A percentile compares a stretch with the other conserved stretches of the same genome.
These are phyloP conservation scores for Epichloe typhina DNA, from an alignment of 2,329 filamentous ascomycete species.

Conservation along the genomic window DNA sequence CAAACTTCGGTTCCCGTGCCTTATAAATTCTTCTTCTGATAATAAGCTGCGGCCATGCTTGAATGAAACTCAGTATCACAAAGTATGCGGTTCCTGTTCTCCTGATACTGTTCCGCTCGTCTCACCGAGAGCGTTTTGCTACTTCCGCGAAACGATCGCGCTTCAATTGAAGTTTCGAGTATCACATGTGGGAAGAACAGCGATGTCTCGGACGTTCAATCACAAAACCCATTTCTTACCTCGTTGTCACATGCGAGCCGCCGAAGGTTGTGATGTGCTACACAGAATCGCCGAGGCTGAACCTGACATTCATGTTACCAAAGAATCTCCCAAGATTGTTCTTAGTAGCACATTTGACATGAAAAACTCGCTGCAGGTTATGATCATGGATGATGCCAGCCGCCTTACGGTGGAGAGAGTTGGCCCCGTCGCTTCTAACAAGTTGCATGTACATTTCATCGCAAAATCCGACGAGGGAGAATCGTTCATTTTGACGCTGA, in stretches of 20 bases:
- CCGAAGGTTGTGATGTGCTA: not conserved
- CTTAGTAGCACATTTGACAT: not conserved
- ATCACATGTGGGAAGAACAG: not conserved
- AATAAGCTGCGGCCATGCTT: no score
- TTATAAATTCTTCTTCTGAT: no score
- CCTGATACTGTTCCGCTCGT: no score
- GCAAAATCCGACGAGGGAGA: slow-evolving; percentile 29
- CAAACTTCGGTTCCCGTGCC: no score
- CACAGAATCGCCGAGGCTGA: not conserved
- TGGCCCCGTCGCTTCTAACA: slow-evolving; percentile 12
- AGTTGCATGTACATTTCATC: slow-evolving; percentile 29
- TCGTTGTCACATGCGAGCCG: not conserved
- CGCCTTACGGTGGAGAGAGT: not conserved
- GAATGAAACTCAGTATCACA: no score
- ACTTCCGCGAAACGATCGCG: no score
- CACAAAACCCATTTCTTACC: not conserved
- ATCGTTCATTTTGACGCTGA: slow-evolving; percentile 26
- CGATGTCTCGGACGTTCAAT: not conserved
- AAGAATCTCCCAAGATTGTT: not conserved
- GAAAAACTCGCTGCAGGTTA: not conserved
- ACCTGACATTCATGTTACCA: not conserved
- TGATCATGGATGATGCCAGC: not conserved
- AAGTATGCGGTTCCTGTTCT: no score
- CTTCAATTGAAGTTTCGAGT: not conserved
- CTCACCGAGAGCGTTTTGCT: no score